phyloP scores from a whole-genome alignment of 169 alveolate genomes.

The Plasmodium relictum region DNA sequence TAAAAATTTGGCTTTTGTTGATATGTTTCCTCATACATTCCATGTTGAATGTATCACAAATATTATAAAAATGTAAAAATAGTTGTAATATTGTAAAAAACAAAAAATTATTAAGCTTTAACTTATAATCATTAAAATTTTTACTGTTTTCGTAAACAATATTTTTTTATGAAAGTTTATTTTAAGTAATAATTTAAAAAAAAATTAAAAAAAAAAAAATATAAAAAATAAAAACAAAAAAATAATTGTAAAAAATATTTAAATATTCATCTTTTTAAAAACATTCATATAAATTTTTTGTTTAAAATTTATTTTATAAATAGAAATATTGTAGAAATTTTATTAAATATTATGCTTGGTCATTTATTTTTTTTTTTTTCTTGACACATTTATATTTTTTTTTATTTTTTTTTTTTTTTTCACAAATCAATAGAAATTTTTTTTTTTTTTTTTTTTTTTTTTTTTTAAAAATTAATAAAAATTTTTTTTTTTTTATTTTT shows the following conservation, averaged over 20 bases:
- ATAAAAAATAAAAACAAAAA: background rate
- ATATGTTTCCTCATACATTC: conserved; percentile 78
- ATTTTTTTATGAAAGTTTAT: too few species aligned
- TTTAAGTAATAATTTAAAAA: background rate
- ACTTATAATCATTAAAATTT: too few species aligned
- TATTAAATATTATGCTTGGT: background rate
- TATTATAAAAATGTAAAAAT: conserved; percentile 8
- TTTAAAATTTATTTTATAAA: background rate
- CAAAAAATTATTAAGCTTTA: too few species aligned
- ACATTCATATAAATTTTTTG: background rate
- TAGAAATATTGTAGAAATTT: background rate
- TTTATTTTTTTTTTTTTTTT: background rate
- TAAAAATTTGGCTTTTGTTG: conserved; percentile 70
- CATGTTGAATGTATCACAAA: conserved; percentile 74
- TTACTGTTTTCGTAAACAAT: too few species aligned
- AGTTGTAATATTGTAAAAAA: background rate
- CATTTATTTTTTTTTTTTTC: background rate
- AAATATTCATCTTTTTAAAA: background rate
- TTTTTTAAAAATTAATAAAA: too few species aligned
- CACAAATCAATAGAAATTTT: background rate
- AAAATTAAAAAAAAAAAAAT: background rate
- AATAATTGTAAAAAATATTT: too few species aligned
- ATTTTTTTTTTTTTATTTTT: background rate
- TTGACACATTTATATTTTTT: background rate
- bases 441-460: conserved; percentile 3